Base-by-base conservation (phyloP, 1,284 basidiomycete species). In the Hemileia vastatrix region DNA sequence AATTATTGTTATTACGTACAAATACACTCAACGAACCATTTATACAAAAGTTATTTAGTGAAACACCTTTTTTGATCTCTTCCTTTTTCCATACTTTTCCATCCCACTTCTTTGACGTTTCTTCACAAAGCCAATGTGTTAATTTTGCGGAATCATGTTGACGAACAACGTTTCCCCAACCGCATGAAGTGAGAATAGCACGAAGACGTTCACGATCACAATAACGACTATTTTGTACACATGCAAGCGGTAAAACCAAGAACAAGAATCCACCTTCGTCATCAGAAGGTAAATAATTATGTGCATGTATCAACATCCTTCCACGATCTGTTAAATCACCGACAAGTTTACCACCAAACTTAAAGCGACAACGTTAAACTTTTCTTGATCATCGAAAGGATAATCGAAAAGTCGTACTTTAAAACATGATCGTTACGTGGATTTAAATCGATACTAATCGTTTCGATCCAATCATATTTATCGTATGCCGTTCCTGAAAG, bases 331-430 rank as follows among this genome's bases (percentile, higher is more conserved):
- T 43, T 1, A 78, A 63, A 36, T 72, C 70, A 15, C 77, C 77
- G 15, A 75, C 75, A 65, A 78, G 66, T 78, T 78, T 67, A 78
- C 59, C 19, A 78, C 77, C 18, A 78, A 70, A 32, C 71, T 74
- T 15, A 77, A 68, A 2, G 67, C 68, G 21, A 78, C 75, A 52
- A 77, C 67, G 60, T 77, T 75, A 57, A 66, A 78, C 27, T 66
- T 65, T 8, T 63, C 60, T 6, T 65, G 53, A 1, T 60, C 62
- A 6, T 15, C 32, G 2, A 59, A 5, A 6, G 71, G 66, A 44
- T 65, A 77, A 40, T 77, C 72, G 63, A 77, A 76, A 65, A 78
- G 77, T 66, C 74, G 70, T 55, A 66, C 66, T 64, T 71, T 67
- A 71, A 56, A 49, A 78, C 77, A 43, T 74, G 67, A 6, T 68